These are phyloP conservation scores for Yarrowia galli DNA, from an alignment of 1,139 yeast genomes.

Conservation along the genomic window DNA sequence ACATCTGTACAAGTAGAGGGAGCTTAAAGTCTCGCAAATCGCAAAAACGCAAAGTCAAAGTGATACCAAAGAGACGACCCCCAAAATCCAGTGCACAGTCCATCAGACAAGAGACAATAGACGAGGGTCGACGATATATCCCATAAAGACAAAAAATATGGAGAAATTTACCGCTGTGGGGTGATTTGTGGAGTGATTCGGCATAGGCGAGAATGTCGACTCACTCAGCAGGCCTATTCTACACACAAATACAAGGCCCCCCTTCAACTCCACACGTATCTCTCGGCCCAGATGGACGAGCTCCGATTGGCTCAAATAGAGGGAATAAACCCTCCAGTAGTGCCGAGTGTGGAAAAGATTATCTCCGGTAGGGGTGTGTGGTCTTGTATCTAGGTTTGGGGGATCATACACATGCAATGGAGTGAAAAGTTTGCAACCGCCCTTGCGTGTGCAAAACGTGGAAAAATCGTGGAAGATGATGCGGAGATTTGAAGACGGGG, in stretches of 20 bases:
- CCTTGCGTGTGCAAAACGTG: conserved; percentile 14
- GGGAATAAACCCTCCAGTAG: conserved; percentile 34
- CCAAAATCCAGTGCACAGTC: not conserved
- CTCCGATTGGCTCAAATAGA: conserved; percentile 36
- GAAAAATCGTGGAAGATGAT: not conserved
- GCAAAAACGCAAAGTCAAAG: not conserved
- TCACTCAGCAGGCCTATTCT: no score
- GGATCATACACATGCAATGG: conserved; percentile 16
- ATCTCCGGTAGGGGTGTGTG: conserved; percentile 29
- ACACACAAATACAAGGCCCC: no score
- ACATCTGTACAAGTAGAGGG: no score
- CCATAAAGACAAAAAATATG: not conserved
- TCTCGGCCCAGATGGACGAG: not conserved
- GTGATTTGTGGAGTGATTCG: not conserved
- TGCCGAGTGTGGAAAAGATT: conserved; percentile 33
- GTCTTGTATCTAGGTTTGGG: conserved; percentile 15
- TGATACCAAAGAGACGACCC: not conserved
- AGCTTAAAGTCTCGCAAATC: not conserved
- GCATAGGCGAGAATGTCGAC: no score
- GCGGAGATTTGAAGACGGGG: no score
- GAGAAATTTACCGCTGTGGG: not conserved
- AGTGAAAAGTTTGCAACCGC: conserved; percentile 27
- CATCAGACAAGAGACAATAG: not conserved
- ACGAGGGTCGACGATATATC: no score
- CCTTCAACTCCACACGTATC: no score